A percentile compares a stretch with the other conserved stretches of the same genome.
These are phyloP conservation scores for Stagonosporopsis cucurbitacearum DNA, from an alignment of 2,329 filamentous ascomycete species.

Conservation along the genomic window DNA sequence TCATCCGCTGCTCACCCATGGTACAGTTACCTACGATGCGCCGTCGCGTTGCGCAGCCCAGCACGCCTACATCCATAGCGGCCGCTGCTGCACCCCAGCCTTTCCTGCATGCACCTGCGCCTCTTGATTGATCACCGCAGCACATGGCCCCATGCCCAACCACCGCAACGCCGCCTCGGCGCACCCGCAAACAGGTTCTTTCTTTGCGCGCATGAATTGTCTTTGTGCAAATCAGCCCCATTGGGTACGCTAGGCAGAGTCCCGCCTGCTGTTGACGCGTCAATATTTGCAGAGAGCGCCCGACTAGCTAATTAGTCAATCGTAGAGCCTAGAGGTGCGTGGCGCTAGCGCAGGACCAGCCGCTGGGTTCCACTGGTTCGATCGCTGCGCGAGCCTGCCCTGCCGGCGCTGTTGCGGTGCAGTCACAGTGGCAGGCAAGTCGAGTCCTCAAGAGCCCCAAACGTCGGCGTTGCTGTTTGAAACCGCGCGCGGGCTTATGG, in stretches of 20 bases:
- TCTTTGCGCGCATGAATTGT: not conserved
- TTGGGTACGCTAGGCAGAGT: not conserved
- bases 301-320: too few relatives aligned
- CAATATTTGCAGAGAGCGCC: constrained; percentile 1
- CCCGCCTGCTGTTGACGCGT: constrained; percentile 8
- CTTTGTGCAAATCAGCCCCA: not conserved
- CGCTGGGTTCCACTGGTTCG: constrained; percentile 12
- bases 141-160: not conserved
- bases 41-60: not conserved
- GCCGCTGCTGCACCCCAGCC: constrained; percentile 14
- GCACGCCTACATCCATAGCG: constrained; percentile 10
- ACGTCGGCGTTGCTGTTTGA: not conserved
- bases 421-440: too few relatives aligned
- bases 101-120: constrained; percentile 14
- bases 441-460: too few relatives aligned
- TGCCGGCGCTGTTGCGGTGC: too few relatives aligned
- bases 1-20: constrained; percentile 6
- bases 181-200: not conserved
- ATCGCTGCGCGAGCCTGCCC: not conserved
- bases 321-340: too few relatives aligned
- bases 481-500: not conserved
- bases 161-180: not conserved
- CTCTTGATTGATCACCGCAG: too few relatives aligned
- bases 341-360: constrained; percentile 17
- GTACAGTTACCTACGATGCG: not conserved